Evolutionary conservation across 1,284 basidiomycete genomes (phyloP).

Genomic region (Moesziomyces antarcticus): DNA sequence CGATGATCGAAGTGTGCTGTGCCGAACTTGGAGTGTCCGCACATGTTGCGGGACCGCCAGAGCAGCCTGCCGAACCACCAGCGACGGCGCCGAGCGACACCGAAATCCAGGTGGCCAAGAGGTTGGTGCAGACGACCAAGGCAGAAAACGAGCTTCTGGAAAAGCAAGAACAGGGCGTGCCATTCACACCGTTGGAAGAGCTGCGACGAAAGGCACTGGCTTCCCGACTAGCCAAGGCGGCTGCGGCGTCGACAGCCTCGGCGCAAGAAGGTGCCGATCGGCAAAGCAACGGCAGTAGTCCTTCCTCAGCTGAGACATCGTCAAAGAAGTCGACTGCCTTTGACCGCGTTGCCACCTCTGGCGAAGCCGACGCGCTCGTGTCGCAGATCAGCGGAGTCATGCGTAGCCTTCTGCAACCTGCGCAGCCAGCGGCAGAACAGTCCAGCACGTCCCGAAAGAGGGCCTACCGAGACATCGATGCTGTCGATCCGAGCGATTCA

Average conservation of each 20-base stretch:
- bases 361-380: conserved; percentile 28
- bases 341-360: conserved; percentile 23
- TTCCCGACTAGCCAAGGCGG: conserved; percentile 27
- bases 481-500: conserved; percentile 11
- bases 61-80: not conserved
- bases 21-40: conserved; percentile 16
- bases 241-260: conserved; percentile 3
- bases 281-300: not conserved
- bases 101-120: not conserved
- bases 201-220: conserved; percentile 35
- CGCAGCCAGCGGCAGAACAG: not conserved
- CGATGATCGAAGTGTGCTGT: conserved; percentile 29
- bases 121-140: conserved; percentile 9
- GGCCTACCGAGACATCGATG: conserved; percentile 37
- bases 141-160: conserved; percentile 27
- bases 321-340: conserved; percentile 10
- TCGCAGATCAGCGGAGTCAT: conserved; percentile 29
- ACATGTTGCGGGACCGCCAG: not conserved
- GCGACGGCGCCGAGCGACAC: not conserved
- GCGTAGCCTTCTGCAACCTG: conserved; percentile 20
- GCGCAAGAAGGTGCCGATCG: not conserved
- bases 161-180: conserved; percentile 19
- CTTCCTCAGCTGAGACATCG: not conserved
- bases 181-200: conserved; percentile 31
- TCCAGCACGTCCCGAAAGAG: conserved; percentile 24